Evolutionary conservation across 306 rosid species (phyloP).

Genomic region (Lablab purpureus): DNA sequence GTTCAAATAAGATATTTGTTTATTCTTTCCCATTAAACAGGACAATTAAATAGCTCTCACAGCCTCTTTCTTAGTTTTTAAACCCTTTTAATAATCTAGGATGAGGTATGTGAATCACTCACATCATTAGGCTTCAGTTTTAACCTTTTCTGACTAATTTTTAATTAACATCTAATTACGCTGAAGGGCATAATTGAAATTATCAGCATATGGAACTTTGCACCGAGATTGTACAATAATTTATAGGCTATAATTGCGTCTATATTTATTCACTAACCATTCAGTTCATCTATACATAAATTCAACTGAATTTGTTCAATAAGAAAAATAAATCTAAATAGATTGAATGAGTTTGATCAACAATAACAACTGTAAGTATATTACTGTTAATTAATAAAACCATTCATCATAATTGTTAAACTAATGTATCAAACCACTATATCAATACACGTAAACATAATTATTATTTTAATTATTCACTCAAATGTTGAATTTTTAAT

Average conservation of each 20-base stretch:
- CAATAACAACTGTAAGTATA: not conserved
- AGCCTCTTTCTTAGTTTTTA: not conserved
- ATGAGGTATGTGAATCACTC: conserved; percentile 40
- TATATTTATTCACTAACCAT: not conserved
- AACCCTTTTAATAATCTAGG: conserved; percentile 9
- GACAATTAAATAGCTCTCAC: conserved; percentile 44
- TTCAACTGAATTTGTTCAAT: not conserved
- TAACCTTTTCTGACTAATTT: not conserved
- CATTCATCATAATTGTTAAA: not conserved
- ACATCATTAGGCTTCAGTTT: conserved; percentile 42
- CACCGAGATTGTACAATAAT: not conserved
- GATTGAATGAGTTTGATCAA: not conserved
- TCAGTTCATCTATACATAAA: not conserved
- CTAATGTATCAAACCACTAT: not conserved
- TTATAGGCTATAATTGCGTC: not conserved
- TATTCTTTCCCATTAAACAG: conserved; percentile 42
- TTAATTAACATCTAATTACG: not conserved
- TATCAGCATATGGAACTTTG: not conserved
- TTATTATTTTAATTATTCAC: too few species aligned
- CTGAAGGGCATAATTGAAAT: not conserved
- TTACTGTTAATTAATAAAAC: not conserved
- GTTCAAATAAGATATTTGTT: conserved; percentile 32
- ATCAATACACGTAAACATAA: too few species aligned
- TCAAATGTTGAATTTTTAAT: too few species aligned
- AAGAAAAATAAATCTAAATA: not conserved